Base-by-base conservation (phyloP, 306 rosid genomes). In the Purshia tridentata region DNA sequence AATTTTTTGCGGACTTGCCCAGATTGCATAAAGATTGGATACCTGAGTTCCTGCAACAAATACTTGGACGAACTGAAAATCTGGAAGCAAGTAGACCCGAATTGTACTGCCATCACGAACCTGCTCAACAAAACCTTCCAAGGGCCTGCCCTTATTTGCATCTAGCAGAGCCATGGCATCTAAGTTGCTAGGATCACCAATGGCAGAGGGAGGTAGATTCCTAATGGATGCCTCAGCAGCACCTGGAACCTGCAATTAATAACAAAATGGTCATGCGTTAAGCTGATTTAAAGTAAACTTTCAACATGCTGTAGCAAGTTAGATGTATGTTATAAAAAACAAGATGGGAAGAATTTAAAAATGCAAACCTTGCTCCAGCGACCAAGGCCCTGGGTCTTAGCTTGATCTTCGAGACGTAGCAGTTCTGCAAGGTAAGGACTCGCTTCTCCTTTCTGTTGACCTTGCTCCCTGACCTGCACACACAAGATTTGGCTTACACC, bases 31-130 rank as follows among this genome's bases (percentile, higher is more conserved):
- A 40, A 65, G 40, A 52, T 42, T 15, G 60, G 69, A 51, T 69
- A 89, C 98, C 98, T 93, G 98, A 69, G 86, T 87, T 81, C 98
- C 98, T 22, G 96, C 98, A 77, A 93, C 76, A 8, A 90, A 90
- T 58, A 93, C 98, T 81, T 93, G 96, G 75, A 93, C 98, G 77
- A 93, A 93, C 80, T 93, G 98, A 87, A 93, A 93, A 40, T 90
- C 96, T 0, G 96, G 96, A 76, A 93, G 98, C 83, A 93, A 74
- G 79, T 90, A 90, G 50, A 87, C 88, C 22, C 98, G 88, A 22
- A 93, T 63, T 37, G 97, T 90, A 73, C 98, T 93, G 56, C 93
- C 98, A 84, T 90, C 98, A 15, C 97, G 98, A 85, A 90, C 88
- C 81, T 93, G 97, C 87, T 93, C 98, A 35, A 90, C 98, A 80